Percentiles rank a stretch among this genome's conserved stretches.
Evolutionary conservation across 768 basidiomycete species (phyloP).

Genomic region (Dioszegia hungarica): DNA sequence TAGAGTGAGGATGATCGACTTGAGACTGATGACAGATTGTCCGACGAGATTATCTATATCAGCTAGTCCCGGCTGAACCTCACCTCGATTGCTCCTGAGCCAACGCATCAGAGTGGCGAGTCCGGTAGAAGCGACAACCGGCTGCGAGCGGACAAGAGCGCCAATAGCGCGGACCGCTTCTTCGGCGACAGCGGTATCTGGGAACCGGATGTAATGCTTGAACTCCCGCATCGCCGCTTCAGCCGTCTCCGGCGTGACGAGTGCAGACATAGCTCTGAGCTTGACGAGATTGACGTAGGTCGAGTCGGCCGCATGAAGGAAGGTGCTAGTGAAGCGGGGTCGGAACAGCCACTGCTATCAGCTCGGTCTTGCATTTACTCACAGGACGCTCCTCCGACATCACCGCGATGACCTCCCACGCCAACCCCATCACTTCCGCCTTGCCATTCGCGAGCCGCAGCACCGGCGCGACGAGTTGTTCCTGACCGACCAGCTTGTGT

Average conservation of each 20-base stretch:
- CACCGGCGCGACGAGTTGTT: slow-evolving; percentile 65
- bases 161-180: slow-evolving; percentile 77
- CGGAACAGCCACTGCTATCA: slow-evolving; percentile 59
- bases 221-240: slow-evolving; percentile 73
- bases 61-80: slow-evolving; percentile 28
- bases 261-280: slow-evolving; percentile 63
- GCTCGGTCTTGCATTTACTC: slow-evolving; percentile 34
- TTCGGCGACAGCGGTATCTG: slow-evolving; percentile 65
- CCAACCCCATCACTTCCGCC: slow-evolving; percentile 63
- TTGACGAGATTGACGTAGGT: slow-evolving; percentile 67
- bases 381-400: slow-evolving; percentile 68
- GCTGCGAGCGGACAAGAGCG: slow-evolving; percentile 63
- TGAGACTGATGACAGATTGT: slow-evolving; percentile 76
- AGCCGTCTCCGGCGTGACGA: slow-evolving; percentile 66
- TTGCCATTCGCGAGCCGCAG: slow-evolving; percentile 58
- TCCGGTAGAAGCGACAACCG: slow-evolving; percentile 67
- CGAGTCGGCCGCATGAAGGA: slow-evolving; percentile 65
- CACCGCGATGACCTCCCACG: slow-evolving; percentile 64
- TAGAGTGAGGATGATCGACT: slow-evolving; percentile 67
- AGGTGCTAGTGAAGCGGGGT: slow-evolving; percentile 62
- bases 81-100: slow-evolving; percentile 72
- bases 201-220: slow-evolving; percentile 78
- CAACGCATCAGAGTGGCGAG: slow-evolving; percentile 70
- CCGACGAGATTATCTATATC: slow-evolving; percentile 67
- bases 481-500: slow-evolving; percentile 32